phyloP scores from a whole-genome alignment of 768 basidiomycete genomes.

The Mycena latifolia region DNA sequence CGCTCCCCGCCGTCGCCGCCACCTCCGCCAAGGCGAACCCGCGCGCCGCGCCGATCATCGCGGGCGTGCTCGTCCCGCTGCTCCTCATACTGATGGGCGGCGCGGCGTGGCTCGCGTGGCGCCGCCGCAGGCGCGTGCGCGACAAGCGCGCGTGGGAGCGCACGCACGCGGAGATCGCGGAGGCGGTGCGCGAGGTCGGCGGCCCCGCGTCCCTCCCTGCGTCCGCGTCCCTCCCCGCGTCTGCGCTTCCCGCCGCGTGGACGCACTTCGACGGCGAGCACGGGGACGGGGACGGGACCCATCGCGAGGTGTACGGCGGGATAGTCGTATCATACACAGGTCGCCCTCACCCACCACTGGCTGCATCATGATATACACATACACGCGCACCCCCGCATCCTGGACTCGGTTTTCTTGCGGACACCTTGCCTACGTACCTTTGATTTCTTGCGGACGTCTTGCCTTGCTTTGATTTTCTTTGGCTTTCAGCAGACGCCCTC shows the following conservation, averaged over 20 bases:
- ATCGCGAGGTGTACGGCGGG: too few relatives aligned
- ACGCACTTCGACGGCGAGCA: constrained; percentile 10
- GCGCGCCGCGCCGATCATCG: constrained; percentile 17
- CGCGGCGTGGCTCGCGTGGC: constrained; percentile 18
- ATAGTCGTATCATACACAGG: too few relatives aligned
- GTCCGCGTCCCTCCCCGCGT: too few relatives aligned
- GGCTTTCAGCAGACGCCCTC: too few relatives aligned
- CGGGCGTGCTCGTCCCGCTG: constrained; percentile 31
- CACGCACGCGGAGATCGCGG: constrained; percentile 33
- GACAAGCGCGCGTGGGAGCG: constrained; percentile 34
- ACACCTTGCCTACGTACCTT: too few relatives aligned
- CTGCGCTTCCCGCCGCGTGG: constrained; percentile 1
- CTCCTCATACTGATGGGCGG: constrained; percentile 19
- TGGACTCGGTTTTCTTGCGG: too few relatives aligned
- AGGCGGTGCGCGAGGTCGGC: constrained; percentile 26
- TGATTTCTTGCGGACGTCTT: too few relatives aligned
- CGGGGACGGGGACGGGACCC: too few relatives aligned
- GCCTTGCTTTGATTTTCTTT: too few relatives aligned
- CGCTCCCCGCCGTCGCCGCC: not conserved
- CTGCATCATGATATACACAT: too few relatives aligned
- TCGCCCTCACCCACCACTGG: too few relatives aligned
- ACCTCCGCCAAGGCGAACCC: not conserved
- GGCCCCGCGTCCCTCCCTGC: not conserved
- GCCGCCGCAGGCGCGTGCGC: constrained; percentile 22
- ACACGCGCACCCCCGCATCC: too few relatives aligned